Base-by-base conservation (phyloP, 805 yeast genomes). In the Nakazawaea wickerhamii region DNA sequence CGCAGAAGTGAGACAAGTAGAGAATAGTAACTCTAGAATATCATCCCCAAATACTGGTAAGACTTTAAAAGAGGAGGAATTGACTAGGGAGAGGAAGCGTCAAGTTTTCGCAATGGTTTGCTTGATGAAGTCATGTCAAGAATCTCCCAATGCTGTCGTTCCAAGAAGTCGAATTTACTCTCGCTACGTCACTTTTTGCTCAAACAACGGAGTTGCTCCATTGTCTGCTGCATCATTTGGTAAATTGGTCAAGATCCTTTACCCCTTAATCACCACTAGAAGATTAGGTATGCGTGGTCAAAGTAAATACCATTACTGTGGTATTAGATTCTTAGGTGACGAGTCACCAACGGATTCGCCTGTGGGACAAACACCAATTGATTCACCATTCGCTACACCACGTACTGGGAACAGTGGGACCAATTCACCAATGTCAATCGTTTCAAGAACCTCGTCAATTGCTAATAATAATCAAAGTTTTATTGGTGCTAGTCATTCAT, bases 301-400 rank as follows among this genome's bases (percentile, higher is more conserved):
- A 54, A 79, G 91, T 17, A 83, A 83, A 56, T 89, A 89, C 60
- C 95, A 87, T 58, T 88, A 86, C 55, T 84, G 91, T 60, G 95
- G 95, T 3, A 69, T 89, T 40, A 72, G 70, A 50, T 51, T 72
- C 20, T 54, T 61, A 34, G 65, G 65, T 37, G 68, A 70, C 46
- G 57, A 56, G 27, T 48, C 52, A 1, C 44, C 38, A 11, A 25
- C 26, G 18, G 50, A 47, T 9, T 48, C 55, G 2, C 55, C 55
- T 2, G n/a, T 39, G 9, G 42, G 44, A 15, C 36, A 25, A 21
- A 40, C 45, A 11, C 41, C 41, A 23, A 14, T 22, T 10, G 28
- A n/a, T 13, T 43, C 40, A 14, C 46, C 46, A 20, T 36, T 36
- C 15, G 25, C 30, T 23, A 38, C 43, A 9, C 40, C 46, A 14